phyloP scores from a whole-genome alignment of 768 basidiomycete species.

The Russula virescens region DNA sequence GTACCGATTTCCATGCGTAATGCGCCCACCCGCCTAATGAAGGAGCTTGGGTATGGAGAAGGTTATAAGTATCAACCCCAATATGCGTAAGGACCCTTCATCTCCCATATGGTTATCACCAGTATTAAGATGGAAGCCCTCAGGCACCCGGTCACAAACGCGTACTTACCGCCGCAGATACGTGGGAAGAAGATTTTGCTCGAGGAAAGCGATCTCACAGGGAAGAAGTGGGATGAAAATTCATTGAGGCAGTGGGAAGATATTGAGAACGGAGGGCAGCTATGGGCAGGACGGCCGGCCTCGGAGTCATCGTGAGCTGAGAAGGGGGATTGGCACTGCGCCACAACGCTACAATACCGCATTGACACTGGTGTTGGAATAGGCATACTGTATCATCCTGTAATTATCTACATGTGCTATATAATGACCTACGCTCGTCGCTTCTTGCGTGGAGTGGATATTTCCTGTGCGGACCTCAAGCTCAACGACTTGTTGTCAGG shows the following conservation, averaged over 20 bases:
- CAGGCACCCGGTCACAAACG: conserved; percentile 49
- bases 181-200: conserved; percentile 34
- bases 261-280: conserved; percentile 36
- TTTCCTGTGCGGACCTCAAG: conserved; percentile 3
- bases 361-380: neutral
- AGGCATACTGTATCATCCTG: neutral
- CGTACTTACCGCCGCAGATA: conserved; percentile 45
- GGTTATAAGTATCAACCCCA: conserved; percentile 48
- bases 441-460: conserved; percentile 4
- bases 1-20: conserved; percentile 75
- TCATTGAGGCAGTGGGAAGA: conserved; percentile 43
- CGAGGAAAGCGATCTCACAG: conserved; percentile 34
- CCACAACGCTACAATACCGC: neutral
- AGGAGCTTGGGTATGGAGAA: conserved; percentile 46
- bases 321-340: neutral
- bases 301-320: neutral
- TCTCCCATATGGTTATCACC: too few relatives aligned
- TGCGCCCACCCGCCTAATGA: conserved; percentile 65
- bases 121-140: conserved; percentile 1
- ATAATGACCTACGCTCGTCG: conserved; percentile 8
- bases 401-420: conserved; percentile 5
- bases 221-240: conserved; percentile 46
- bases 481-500: neutral
- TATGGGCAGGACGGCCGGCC: conserved; percentile 33
- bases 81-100: conserved; percentile 32